Percentiles rank a stretch among this genome's conserved stretches.
phyloP scores from a whole-genome alignment of 2,329 filamentous ascomycete species.

The Colletotrichum eleusines region DNA sequence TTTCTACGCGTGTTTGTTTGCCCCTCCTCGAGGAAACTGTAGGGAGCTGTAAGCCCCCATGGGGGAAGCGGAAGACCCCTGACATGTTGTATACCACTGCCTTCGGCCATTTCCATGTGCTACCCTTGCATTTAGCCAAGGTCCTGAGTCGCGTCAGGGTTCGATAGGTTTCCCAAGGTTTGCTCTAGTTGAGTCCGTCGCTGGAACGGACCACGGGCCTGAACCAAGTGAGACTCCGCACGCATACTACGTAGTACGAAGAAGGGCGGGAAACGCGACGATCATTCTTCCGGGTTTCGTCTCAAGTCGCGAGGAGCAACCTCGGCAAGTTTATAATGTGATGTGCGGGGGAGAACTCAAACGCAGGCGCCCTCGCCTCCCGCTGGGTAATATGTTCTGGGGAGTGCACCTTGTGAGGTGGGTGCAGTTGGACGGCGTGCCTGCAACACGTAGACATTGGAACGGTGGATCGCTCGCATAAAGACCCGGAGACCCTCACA shows the following conservation, averaged over 20 bases:
- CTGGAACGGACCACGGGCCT: neutral
- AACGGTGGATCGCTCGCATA: neutral
- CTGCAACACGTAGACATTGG: neutral
- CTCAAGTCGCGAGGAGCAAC: neutral
- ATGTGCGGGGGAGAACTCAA: neutral
- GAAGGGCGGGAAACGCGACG: neutral
- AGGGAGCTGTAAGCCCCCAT: neutral
- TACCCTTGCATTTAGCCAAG: neutral
- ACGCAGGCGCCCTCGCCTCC: neutral
- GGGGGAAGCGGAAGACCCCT: neutral
- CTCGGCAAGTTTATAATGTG: neutral
- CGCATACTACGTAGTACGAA: too few species aligned
- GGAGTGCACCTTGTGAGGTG: neutral
- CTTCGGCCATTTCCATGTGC: neutral
- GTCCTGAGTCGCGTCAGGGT: neutral
- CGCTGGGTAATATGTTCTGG: neutral
- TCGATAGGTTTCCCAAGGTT: neutral
- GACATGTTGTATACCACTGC: neutral
- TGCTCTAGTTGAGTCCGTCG: neutral
- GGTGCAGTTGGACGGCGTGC: neutral
- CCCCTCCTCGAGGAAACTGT: neutral
- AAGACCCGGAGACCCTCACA: neutral
- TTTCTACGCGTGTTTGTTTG: neutral
- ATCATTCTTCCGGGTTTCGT: conserved; percentile 4
- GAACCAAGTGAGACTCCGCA: neutral